Base-by-base conservation (phyloP, 768 basidiomycete genomes). In the Boletales sp. region DNA sequence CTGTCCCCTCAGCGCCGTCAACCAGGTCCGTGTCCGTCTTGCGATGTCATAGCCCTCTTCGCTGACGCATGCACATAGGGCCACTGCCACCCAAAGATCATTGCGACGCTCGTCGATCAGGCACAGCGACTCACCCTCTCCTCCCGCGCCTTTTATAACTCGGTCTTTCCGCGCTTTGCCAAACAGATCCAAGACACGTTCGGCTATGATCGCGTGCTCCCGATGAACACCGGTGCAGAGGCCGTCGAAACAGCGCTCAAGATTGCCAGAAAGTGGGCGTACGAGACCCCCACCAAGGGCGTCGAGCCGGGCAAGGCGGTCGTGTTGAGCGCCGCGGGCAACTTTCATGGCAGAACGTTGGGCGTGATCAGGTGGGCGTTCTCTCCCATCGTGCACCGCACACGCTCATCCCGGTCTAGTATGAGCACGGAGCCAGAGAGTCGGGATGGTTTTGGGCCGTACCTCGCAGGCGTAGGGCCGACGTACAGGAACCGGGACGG, bases 201-300 rank as follows among this genome's bases (percentile, higher is more conserved):
- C 63, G 86, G 86, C 12, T 97, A 89, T 68, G 94, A 95, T 55
- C 94, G 93, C 84, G 92, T 96, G 2, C 76, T 98, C 9, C 94
- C 95, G 19, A 96, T 98, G 94, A 99, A 99, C 77, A 98, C 95
- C 1, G 95, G 95, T 41, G 94, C 94, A 1, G 96, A 99, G 64
- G 96, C 96, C 8, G 96, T 98, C 48, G 96, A 99, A 74, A 96
- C 94, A 0, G 83, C 86, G n/a, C 70, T 99, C 66, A 99, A 99
- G 77, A 78, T 98, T 15, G 86, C 96, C 0, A 73, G 96, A 58
- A 97, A 97, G 74, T 98, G 96, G 96, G 95, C 88, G 2, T 97
- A 98, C 71, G 72, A 98, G 92, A 74, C 84, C 81, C 37, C 85
- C 91, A 31, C 74, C 81, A 43, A 83, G 84, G 48, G 8, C 0